Conservation (phyloP, 495 filamentous ascomycete species). For the Neurospora sp. region DNA sequence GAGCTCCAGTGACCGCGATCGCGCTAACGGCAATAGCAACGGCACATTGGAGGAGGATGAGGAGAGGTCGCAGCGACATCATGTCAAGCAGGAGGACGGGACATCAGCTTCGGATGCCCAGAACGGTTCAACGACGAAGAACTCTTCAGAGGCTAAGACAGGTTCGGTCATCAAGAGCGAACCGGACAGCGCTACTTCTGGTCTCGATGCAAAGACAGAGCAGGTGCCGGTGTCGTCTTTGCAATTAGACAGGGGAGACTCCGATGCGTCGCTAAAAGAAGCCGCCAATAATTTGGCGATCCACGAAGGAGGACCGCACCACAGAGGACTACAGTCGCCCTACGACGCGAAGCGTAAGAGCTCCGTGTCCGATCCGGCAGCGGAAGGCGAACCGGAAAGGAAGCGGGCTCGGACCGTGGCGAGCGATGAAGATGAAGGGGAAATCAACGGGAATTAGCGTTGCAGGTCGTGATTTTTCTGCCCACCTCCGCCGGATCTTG, state of each 20-base stretch:
- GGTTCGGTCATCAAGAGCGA: conserved; percentile 8
- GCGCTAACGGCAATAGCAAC: not conserved
- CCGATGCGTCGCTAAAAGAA: conserved; percentile 35
- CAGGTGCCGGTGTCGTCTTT: conserved; percentile 8
- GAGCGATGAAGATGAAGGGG: conserved; percentile 17
- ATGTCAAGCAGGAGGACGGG: not conserved
- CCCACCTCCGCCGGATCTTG: not conserved
- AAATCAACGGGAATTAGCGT: conserved; percentile 6
- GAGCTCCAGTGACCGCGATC: not conserved
- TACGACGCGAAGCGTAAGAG: conserved; percentile 23
- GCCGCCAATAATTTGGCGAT: conserved; percentile 35
- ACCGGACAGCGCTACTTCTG: not conserved
- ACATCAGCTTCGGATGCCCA: not conserved
- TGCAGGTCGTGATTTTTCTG: not conserved
- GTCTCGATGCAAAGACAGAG: not conserved
- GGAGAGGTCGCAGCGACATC: not conserved
- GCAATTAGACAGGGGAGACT: conserved; percentile 28
- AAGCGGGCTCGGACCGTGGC: conserved; percentile 14
- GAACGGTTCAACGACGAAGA: not conserved
- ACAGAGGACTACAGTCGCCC: conserved; percentile 18
- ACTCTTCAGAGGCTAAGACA: not conserved
- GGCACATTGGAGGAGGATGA: not conserved
- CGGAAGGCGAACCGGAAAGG: conserved; percentile 15
- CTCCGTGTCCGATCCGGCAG: conserved; percentile 12
- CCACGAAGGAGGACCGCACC: conserved; percentile 23